A percentile compares a stretch with the other conserved stretches of the same genome.
phyloP scores from a whole-genome alignment of 371 early-diverging fungal genomes.

The Mortierella sp. region DNA sequence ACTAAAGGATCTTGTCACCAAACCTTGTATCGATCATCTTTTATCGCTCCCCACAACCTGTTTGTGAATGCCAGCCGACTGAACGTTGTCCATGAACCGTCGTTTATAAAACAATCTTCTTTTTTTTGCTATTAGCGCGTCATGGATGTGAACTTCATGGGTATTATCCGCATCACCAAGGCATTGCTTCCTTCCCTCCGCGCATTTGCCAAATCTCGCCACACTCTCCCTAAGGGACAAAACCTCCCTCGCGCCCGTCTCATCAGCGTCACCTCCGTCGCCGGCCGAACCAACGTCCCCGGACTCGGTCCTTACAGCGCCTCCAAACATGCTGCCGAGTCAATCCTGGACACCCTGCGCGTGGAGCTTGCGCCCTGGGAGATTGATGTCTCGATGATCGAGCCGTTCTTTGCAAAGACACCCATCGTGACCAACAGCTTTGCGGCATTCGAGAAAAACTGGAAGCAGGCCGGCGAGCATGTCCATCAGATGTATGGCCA shows the following conservation, averaged over 20 bases:
- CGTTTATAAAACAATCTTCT: background rate
- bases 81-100: background rate
- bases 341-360: constrained; percentile 58
- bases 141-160: constrained; percentile 25
- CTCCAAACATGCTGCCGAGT: constrained; percentile 60
- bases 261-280: constrained; percentile 57
- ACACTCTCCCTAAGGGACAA: constrained; percentile 39
- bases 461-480: constrained; percentile 34
- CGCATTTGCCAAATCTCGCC: constrained; percentile 45
- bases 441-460: background rate
- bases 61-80: background rate
- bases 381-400: constrained; percentile 59
- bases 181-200: constrained; percentile 54
- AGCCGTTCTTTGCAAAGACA: constrained; percentile 57
- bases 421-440: constrained; percentile 2
- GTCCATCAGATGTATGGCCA: constrained; percentile 55
- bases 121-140: background rate
- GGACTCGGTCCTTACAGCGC: constrained; percentile 55
- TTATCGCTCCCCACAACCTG: background rate
- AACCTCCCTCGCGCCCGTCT: constrained; percentile 51
- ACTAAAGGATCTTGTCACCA: background rate
- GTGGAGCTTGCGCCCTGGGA: constrained; percentile 60
- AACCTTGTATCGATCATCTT: background rate
- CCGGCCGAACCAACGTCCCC: constrained; percentile 52
- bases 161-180: constrained; percentile 57